Evolutionary conservation across 495 filamentous ascomycete species (phyloP), one percentile per base, ranked within the genome.

Genomic region (Daldinia loculata): DNA sequence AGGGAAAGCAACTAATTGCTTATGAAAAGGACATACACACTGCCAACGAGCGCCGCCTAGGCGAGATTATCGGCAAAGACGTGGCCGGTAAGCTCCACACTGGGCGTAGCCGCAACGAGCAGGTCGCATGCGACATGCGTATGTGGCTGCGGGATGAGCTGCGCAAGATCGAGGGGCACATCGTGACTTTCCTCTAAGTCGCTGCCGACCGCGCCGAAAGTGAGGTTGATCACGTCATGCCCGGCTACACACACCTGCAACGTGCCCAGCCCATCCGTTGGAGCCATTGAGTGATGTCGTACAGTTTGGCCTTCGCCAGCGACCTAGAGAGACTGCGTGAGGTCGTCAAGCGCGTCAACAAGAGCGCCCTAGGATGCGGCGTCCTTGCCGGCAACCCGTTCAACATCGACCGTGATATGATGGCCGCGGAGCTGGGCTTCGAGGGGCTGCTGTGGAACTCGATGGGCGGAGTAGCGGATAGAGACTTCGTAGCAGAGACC

Each of bases 361-460:
- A 84, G 61, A 89, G 86, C 69, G 92, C 94, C 0, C 88, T 97
- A 2, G 95, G 94, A 6, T 90, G 89, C 60, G 94, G 95, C 63
- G 95, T 93, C 0, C 85, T 97, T 2, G 93, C 93, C n/a, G 94
- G 94, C 27, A 97, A 98, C 82, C 89, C 92, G 4, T 97, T 97
- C 80, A 83, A 87, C 70, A 92, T 98, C 75, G 95, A 97, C 77
- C 89, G 94, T n/a, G 89, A 91, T 64, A 87, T 89, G 61, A 93
- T 98, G 85, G 92, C 93, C 9, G 86, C 90, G 76, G 94, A 98
- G 80, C 88, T 98, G 3, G 93, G 94, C 61, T 98, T 97, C 72
- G 89, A 91, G 0, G 90, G 89, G 6, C 81, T 97, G 34, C 82
- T 95, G 56, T 89, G 88, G 82, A 98, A 98, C 82, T 92, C 88